These are phyloP conservation scores for Geranium rotundifolium DNA, from an alignment of 345 rosid species.

Conservation along the genomic window DNA sequence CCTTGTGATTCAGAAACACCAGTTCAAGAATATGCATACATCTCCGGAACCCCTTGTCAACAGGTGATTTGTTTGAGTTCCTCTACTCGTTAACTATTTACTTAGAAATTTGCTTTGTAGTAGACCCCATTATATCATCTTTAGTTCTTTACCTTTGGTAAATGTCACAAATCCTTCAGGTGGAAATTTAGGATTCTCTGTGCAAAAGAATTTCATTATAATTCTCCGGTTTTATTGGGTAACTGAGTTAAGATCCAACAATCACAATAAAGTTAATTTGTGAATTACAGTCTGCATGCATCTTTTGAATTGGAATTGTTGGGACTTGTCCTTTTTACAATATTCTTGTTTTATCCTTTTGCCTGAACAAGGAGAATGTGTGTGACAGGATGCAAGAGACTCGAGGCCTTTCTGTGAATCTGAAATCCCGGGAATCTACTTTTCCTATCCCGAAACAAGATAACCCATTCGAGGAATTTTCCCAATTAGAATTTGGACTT, in stretches of 20 bases:
- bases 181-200: not conserved
- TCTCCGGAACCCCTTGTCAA: not conserved
- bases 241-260: not conserved
- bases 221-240: not conserved
- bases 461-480: conserved; percentile 16
- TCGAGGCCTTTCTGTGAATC: conserved; percentile 19
- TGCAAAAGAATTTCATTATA: not conserved
- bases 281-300: not conserved
- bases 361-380: conserved; percentile 15
- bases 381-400: conserved; percentile 22
- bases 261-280: not conserved
- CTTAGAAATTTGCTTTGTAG: not conserved
- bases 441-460: conserved; percentile 26
- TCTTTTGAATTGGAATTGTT: not conserved
- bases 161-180: not conserved
- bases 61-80: not conserved
- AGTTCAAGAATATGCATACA: conserved; percentile 34
- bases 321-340: not conserved
- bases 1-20: conserved; percentile 22
- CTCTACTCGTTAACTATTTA: no score
- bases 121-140: not conserved
- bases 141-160: not conserved
- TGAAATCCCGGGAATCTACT: conserved; percentile 26
- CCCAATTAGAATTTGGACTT: conserved; percentile 26
- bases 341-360: conserved; percentile 27